Percentiles rank a stretch among this genome's conserved stretches.
Evolutionary conservation across 176 grass and related monocot genomes (phyloP).

Genomic region (Urochloa ruziziensis): DNA sequence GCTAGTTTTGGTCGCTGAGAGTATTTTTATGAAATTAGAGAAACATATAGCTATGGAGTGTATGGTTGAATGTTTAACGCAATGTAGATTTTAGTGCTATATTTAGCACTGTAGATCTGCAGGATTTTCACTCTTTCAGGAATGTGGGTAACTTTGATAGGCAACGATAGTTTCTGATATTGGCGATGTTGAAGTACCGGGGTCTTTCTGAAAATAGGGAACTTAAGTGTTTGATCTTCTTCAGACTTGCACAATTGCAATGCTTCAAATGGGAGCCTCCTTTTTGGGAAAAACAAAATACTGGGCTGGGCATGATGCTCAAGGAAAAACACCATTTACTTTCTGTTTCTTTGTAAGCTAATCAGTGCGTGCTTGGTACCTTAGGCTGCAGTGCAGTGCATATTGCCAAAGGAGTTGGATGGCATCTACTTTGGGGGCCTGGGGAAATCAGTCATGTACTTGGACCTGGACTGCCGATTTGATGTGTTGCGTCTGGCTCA

Average conservation of each 20-base stretch:
- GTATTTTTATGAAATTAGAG: not conserved
- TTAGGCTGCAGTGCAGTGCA: constrained; percentile 77
- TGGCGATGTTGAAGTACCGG: not conserved
- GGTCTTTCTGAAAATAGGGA: not conserved
- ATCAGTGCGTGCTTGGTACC: constrained; percentile 15
- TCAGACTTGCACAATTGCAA: not conserved
- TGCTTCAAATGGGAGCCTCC: not conserved
- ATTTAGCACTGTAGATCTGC: not conserved
- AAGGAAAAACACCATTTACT: not conserved
- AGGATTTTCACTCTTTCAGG: not conserved
- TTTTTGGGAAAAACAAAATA: not conserved
- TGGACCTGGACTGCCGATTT: constrained; percentile 86
- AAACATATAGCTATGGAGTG: not conserved
- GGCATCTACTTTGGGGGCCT: constrained; percentile 75
- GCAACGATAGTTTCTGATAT: not conserved
- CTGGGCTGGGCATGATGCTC: not conserved
- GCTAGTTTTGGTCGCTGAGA: not conserved
- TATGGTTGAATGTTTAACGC: not conserved
- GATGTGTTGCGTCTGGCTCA: constrained; percentile 76
- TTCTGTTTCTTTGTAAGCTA: not conserved
- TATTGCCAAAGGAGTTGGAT: constrained; percentile 76
- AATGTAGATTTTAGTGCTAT: not conserved
- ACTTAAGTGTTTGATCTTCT: not conserved
- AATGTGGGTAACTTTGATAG: not conserved
- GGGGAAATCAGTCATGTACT: constrained; percentile 61